Evolutionary conservation across 495 filamentous ascomycete species (phyloP), one percentile per base, ranked within the genome.

Genomic region (Penicillium coprophilum): DNA sequence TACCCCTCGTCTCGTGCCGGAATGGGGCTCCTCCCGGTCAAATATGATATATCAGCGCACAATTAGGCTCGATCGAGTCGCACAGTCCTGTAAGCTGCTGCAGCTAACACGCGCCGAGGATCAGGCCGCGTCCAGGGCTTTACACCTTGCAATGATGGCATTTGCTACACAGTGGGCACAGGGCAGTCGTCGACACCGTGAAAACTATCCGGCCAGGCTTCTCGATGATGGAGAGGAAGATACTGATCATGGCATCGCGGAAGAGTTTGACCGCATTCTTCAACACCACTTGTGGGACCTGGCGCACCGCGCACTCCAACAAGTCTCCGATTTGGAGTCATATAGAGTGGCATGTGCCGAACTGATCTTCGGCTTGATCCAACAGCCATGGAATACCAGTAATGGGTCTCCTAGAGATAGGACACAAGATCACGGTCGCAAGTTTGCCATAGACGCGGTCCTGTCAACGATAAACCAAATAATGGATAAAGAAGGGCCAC

Each of bases 101-200:
- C 54, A 55, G 15, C 59, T 76, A n/a, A 71, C 74, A 1, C 47
- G 23, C 23, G 24, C 21, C 24, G 71, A 76, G 54, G 60, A 76
- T 21, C 59, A 65, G 51, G 55, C 59, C 8, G 67, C 69, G 17
- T 66, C 71, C 1, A 71, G 58, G 40, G 71, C 68, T 13, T 50
- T 77, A 24, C 57, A 75, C 46, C 46, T 67, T 23, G 64, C 68
- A 8, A 63, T 77, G 38, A 67, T 77, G 56, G 63, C 74, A 0
- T 77, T 76, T 62, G 70, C 73, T 6, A 62, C 73, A 8, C 74
- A 77, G 56, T 77, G 74, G 74, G 59, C 71, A 1, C 71, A 66
- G 58, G 46, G 54, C 13, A 56, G 43, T 24, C 50, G 30, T 34
- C 54, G 54, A 38, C 51, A 50, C 50, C 56, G 58, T 49, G 46